A percentile compares a stretch with the other conserved stretches of the same genome.
Evolutionary conservation across 1,284 basidiomycete genomes (phyloP).

Genomic region (Ustilago xerochloae): DNA sequence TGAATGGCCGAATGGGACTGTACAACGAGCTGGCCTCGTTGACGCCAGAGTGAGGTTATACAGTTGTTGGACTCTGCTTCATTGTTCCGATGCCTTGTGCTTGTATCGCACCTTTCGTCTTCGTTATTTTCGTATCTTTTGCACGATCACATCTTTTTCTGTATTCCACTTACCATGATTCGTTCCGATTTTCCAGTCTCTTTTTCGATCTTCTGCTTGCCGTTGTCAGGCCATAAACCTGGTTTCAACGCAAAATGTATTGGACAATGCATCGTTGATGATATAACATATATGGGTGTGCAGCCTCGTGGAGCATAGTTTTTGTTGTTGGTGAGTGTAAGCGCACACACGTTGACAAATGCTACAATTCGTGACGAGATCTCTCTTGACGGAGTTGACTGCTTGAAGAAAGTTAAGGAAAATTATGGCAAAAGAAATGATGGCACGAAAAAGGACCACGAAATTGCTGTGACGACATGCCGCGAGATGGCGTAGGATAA

Average conservation of each 20-base stretch:
- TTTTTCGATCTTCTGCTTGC: constrained; percentile 12
- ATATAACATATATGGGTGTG: background rate
- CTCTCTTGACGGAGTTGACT: background rate
- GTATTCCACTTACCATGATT: no score
- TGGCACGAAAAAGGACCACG: background rate
- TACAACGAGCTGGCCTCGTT: constrained; percentile 12
- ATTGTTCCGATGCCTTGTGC: background rate
- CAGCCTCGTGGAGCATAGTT: no score
- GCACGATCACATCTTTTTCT: no score
- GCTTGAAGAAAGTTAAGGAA: background rate
- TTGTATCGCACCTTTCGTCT: no score
- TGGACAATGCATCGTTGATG: constrained; percentile 26
- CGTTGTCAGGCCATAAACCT: background rate
- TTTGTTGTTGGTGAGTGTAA: no score
- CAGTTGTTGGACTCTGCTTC: background rate
- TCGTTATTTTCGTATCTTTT: no score
- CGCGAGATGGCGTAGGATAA: background rate
- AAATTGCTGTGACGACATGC: background rate
- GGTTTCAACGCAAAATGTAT: background rate
- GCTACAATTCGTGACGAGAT: background rate
- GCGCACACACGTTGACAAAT: no score
- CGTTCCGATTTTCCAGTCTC: no score
- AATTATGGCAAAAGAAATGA: background rate
- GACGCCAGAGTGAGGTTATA: background rate
- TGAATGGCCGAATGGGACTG: background rate